A percentile compares a stretch with the other conserved stretches of the same genome.
Evolutionary conservation across 2,329 filamentous ascomycete genomes (phyloP).

Genomic region (Ophiostoma sp.): DNA sequence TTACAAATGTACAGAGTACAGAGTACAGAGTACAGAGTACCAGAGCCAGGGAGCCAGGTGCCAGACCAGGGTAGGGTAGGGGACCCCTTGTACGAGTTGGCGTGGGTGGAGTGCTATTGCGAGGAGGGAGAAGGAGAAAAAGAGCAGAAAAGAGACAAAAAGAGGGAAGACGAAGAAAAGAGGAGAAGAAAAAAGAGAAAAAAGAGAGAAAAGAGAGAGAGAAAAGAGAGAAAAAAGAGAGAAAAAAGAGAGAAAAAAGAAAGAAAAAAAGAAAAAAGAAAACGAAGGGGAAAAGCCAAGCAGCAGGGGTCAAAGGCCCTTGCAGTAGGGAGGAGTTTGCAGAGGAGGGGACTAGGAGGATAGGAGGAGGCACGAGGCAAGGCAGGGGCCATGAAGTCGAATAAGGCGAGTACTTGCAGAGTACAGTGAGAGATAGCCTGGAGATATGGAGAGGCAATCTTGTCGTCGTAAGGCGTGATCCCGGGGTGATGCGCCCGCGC

Average conservation of each 20-base stretch:
- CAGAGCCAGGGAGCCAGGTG: background rate
- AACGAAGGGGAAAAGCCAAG: too few relatives aligned
- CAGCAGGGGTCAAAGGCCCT: background rate
- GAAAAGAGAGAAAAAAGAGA: background rate
- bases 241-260: too few relatives aligned
- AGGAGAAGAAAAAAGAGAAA: too few relatives aligned
- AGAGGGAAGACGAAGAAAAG: too few relatives aligned
- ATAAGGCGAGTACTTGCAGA: too few relatives aligned
- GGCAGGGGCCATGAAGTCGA: too few relatives aligned
- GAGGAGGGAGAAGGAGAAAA: background rate
- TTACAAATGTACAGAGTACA: background rate
- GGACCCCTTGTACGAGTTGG: background rate
- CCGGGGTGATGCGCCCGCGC: background rate
- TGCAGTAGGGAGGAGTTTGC: background rate
- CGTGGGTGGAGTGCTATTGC: conserved; percentile 4
- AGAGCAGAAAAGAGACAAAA: background rate
- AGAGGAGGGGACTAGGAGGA: too few relatives aligned
- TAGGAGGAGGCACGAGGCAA: too few relatives aligned
- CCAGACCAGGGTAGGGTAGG: background rate
- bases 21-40: background rate
- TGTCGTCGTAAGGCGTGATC: conserved; percentile 9
- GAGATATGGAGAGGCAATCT: background rate
- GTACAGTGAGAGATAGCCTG: background rate
- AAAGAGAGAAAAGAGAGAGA: too few relatives aligned
- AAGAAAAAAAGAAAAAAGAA: too few relatives aligned